phyloP scores from a whole-genome alignment of 805 yeast genomes.

The Hanseniaspora thailandica region DNA sequence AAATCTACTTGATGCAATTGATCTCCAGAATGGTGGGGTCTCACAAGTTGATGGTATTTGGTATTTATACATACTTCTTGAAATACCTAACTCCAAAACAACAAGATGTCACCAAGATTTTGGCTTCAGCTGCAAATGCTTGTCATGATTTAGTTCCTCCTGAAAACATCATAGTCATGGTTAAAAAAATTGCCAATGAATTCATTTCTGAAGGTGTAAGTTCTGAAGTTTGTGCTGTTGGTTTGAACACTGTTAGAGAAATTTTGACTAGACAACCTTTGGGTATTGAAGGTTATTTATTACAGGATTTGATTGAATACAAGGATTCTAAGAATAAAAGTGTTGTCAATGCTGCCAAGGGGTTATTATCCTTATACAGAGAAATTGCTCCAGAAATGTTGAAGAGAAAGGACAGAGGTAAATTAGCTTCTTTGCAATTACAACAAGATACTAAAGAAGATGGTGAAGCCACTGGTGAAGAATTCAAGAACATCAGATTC shows the following conservation, averaged over 20 bases:
- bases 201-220: constrained; percentile 98
- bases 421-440: constrained; percentile 72
- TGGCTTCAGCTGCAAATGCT: constrained; percentile 96
- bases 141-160: constrained; percentile 97
- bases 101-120: constrained; percentile 81
- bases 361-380: constrained; percentile 73
- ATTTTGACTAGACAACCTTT: constrained; percentile 86
- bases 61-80: constrained; percentile 76
- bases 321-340: constrained; percentile 89
- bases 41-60: constrained; percentile 82
- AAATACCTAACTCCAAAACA: constrained; percentile 92
- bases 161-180: constrained; percentile 65
- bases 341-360: constrained; percentile 87
- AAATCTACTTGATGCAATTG: constrained; percentile 75
- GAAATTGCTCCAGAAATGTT: constrained; percentile 96
- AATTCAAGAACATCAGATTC: constrained; percentile 37
- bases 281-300: constrained; percentile 75
- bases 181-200: constrained; percentile 90
- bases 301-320: constrained; percentile 83
- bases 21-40: constrained; percentile 85
- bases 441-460: constrained; percentile 46
- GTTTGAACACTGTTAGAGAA: constrained; percentile 89
- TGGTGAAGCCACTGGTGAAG: constrained; percentile 36
- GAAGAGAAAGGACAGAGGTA: constrained; percentile 82
- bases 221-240: constrained; percentile 95